A percentile compares a stretch with the other conserved stretches of the same genome.
phyloP scores from a whole-genome alignment of 2,329 filamentous ascomycete genomes.

The Leptographium lundbergii region DNA sequence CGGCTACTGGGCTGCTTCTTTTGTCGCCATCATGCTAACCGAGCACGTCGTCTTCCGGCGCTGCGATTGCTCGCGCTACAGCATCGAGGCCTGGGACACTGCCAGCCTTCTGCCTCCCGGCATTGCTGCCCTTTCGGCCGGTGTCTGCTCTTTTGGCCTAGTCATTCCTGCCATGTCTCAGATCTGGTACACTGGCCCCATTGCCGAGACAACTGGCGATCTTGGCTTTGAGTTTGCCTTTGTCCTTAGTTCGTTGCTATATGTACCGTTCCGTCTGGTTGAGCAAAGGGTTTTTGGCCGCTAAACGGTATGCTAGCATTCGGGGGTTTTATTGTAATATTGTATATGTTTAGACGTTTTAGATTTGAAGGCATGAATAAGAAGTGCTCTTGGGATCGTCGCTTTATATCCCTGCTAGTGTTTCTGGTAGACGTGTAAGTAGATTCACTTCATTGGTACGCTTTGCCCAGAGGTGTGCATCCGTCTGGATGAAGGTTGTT shows the following conservation, averaged over 20 bases:
- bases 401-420: too few species aligned
- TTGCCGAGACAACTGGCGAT: constrained; percentile 29
- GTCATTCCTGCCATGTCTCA: constrained; percentile 30
- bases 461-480: too few species aligned
- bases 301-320: not conserved
- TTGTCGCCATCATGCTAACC: constrained; percentile 24
- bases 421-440: too few species aligned
- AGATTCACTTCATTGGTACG: too few species aligned
- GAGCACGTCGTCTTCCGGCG: constrained; percentile 17
- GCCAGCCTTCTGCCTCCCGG: constrained; percentile 15
- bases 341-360: not conserved
- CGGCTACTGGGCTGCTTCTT: constrained; percentile 32
- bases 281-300: constrained; percentile 14
- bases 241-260: constrained; percentile 25
- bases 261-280: constrained; percentile 25
- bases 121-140: constrained; percentile 14
- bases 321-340: not conserved
- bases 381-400: not conserved
- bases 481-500: too few species aligned
- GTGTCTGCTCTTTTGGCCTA: constrained; percentile 13
- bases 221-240: constrained; percentile 33
- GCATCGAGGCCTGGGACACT: constrained; percentile 15
- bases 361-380: not conserved
- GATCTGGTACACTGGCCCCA: constrained; percentile 29
- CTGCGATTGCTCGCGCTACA: constrained; percentile 12